These are phyloP conservation scores for Cubamyces sp. DNA, from an alignment of 768 basidiomycete genomes.

Conservation along the genomic window DNA sequence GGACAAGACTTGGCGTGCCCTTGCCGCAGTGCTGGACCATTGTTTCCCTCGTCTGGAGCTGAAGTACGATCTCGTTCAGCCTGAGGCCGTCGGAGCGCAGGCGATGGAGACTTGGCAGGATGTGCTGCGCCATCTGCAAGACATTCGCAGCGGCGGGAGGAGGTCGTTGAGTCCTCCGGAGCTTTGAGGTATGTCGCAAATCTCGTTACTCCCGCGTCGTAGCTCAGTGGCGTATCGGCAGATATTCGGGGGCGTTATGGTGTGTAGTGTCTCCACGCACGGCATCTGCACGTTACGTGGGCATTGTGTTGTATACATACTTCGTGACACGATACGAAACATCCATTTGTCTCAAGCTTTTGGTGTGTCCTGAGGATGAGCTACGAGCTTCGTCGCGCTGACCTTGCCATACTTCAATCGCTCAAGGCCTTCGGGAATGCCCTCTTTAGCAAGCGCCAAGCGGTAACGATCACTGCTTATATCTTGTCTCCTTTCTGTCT, in stretches of 20 bases:
- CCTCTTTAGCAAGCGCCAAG: too few relatives aligned
- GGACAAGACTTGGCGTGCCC: slow-evolving; percentile 12
- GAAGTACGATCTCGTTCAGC: background rate
- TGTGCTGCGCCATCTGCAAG: slow-evolving; percentile 2
- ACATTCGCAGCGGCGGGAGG: background rate
- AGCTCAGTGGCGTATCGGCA: background rate
- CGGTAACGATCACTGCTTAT: slow-evolving; percentile 32
- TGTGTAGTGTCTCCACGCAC: too few relatives aligned
- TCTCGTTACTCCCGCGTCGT: background rate
- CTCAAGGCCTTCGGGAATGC: slow-evolving; percentile 25
- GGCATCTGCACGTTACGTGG: too few relatives aligned
- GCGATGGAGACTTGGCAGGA: slow-evolving; percentile 1
- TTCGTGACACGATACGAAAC: too few relatives aligned
- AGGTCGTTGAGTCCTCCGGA: background rate
- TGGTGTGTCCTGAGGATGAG: slow-evolving; percentile 30
- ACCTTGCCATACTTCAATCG: slow-evolving; percentile 27
- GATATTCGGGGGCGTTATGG: too few relatives aligned
- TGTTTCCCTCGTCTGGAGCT: background rate
- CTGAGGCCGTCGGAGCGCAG: slow-evolving; percentile 1
- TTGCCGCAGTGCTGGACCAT: slow-evolving; percentile 1
- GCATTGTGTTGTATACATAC: too few relatives aligned
- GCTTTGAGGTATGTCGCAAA: background rate
- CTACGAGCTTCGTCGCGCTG: slow-evolving; percentile 33
- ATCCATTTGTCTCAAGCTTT: background rate
- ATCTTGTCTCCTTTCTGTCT: slow-evolving; percentile 46